Evolutionary conservation across 2,329 filamentous ascomycete genomes (phyloP).

Genomic region (Fusarium albidum): DNA sequence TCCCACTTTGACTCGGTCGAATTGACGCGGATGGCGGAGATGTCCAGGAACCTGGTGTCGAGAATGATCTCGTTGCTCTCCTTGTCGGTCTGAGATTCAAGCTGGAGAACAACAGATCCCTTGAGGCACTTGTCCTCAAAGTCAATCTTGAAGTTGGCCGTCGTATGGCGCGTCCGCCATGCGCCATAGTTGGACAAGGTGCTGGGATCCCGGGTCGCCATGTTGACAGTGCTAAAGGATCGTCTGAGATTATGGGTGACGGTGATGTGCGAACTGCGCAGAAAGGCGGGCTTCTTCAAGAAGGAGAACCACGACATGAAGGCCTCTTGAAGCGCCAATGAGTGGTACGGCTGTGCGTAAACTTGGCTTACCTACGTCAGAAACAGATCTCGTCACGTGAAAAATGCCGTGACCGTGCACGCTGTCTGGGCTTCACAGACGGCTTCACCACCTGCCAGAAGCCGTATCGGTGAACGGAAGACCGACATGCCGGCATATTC

Average conservation of each 20-base stretch:
- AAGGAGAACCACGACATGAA: constrained; percentile 42
- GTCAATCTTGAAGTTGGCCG: constrained; percentile 81
- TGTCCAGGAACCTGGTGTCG: constrained; percentile 84
- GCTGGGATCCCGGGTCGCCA: constrained; percentile 76
- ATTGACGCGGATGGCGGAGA: constrained; percentile 76
- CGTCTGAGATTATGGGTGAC: constrained; percentile 37
- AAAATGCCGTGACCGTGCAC: not conserved
- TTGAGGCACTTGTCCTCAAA: constrained; percentile 81
- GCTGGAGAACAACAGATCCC: constrained; percentile 78
- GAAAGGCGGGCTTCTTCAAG: constrained; percentile 37
- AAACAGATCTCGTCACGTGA: constrained; percentile 29
- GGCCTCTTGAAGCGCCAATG: constrained; percentile 25
- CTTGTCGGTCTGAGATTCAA: constrained; percentile 79
- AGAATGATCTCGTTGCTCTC: constrained; percentile 81
- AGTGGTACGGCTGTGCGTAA: constrained; percentile 12
- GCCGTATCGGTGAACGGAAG: constrained; percentile 13
- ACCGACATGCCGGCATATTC: constrained; percentile 14
- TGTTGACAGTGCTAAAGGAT: constrained; percentile 43
- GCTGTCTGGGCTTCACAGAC: not conserved
- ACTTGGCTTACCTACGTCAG: not conserved
- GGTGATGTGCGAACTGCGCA: constrained; percentile 36
- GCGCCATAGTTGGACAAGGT: constrained; percentile 92
- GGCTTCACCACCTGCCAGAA: constrained; percentile 22
- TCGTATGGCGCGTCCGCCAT: constrained; percentile 85
- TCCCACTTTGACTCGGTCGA: constrained; percentile 71